Evolutionary conservation across 2,329 filamentous ascomycete genomes (phyloP).

Genomic region (Aspergillus proliferans): DNA sequence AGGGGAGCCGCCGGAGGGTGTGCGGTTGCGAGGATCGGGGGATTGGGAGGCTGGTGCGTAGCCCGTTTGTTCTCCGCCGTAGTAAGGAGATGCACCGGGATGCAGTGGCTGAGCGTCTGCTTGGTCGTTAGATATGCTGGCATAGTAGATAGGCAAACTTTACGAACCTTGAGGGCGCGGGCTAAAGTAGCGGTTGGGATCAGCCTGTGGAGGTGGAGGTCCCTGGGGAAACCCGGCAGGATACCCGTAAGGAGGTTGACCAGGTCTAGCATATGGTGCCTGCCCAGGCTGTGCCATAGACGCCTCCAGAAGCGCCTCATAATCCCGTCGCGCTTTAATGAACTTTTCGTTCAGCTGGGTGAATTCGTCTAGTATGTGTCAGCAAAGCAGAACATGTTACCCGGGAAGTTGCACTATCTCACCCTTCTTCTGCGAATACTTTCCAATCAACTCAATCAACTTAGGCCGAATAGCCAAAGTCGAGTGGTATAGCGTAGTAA

Average conservation of each 20-base stretch:
- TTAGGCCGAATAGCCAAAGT: constrained; percentile 93
- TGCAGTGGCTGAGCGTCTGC: constrained; percentile 33
- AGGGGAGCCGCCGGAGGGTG: constrained; percentile 26
- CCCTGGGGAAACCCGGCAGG: constrained; percentile 29
- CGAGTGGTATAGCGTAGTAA: constrained; percentile 83
- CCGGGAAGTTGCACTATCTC: constrained; percentile 7
- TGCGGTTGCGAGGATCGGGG: constrained; percentile 34
- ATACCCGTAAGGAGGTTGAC: constrained; percentile 32
- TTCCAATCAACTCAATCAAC: constrained; percentile 94
- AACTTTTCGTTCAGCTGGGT: constrained; percentile 99
- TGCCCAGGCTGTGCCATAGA: constrained; percentile 94
- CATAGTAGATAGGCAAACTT: constrained; percentile 22
- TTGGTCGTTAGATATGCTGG: background rate
- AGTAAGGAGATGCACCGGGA: constrained; percentile 54
- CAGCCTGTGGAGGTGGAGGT: constrained; percentile 44
- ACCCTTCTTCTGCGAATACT: constrained; percentile 99
- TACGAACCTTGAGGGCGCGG: constrained; percentile 41
- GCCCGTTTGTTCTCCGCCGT: constrained; percentile 51
- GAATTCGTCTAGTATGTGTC: constrained; percentile 68
- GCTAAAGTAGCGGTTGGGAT: constrained; percentile 64
- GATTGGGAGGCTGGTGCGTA: constrained; percentile 37
- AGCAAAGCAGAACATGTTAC: constrained; percentile 5
- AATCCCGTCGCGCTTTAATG: constrained; percentile 95
- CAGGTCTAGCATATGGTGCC: constrained; percentile 63
- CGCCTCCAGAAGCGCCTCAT: constrained; percentile 88